Evolutionary conservation across 2,329 filamentous ascomycete species (phyloP).

Genomic region (Xylaria sp.): DNA sequence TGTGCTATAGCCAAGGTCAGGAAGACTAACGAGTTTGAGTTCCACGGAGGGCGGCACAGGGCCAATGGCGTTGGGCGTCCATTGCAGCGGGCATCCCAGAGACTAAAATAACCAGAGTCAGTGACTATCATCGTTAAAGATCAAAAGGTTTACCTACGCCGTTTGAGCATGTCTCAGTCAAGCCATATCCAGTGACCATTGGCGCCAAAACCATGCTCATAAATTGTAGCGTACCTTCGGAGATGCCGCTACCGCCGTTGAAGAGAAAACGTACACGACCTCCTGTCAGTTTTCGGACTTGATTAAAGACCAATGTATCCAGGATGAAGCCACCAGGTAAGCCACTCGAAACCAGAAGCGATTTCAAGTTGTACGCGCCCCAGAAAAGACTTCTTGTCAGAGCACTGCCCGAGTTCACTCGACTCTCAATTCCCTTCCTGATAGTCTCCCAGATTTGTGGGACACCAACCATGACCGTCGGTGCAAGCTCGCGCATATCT

Average conservation of each 20-base stretch:
- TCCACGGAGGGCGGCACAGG: constrained; percentile 81
- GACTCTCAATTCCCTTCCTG: constrained; percentile 88
- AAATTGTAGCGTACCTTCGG: constrained; percentile 88
- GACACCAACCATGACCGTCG: constrained; percentile 91
- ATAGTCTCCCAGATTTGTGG: constrained; percentile 98
- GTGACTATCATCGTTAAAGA: neutral
- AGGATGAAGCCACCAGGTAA: constrained; percentile 75
- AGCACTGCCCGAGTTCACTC: constrained; percentile 77
- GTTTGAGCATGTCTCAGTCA: constrained; percentile 92
- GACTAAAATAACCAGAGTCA: constrained; percentile 50
- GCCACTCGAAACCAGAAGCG: constrained; percentile 65
- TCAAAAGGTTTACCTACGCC: constrained; percentile 55
- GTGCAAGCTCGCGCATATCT: constrained; percentile 91
- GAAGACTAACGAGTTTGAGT: constrained; percentile 89
- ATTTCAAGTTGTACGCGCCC: constrained; percentile 69
- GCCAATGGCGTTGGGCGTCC: constrained; percentile 80
- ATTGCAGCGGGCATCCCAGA: constrained; percentile 86
- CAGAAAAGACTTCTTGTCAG: constrained; percentile 82
- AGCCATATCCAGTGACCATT: constrained; percentile 92
- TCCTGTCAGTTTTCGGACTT: constrained; percentile 90
- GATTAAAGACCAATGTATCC: constrained; percentile 88
- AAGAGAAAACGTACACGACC: constrained; percentile 88
- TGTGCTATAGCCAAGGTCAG: constrained; percentile 86
- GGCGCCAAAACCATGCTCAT: constrained; percentile 91
- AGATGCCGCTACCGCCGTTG: constrained; percentile 92